phyloP scores from a whole-genome alignment of 2,329 filamentous ascomycete genomes.

The Penicillium occitanis region DNA sequence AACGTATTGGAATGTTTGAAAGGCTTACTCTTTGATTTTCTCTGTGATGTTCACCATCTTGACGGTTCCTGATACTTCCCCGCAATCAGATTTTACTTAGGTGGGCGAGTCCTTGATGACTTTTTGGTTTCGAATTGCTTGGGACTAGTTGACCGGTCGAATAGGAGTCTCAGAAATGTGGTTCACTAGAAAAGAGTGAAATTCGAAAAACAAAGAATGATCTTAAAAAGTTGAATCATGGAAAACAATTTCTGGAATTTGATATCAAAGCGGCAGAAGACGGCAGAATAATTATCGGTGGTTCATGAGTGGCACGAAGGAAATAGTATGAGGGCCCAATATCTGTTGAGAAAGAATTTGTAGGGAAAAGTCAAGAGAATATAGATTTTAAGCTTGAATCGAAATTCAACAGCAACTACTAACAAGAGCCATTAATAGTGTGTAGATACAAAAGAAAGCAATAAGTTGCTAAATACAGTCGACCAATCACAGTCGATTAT shows the following conservation, averaged over 20 bases:
- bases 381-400: not conserved
- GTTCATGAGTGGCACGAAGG: not conserved
- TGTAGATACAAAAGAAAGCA: not conserved
- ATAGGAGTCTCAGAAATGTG: too few relatives aligned
- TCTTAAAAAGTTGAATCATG: not conserved
- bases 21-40: conserved; percentile 96
- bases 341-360: not conserved
- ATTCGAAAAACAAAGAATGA: not conserved
- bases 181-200: not conserved
- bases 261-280: conserved; percentile 19
- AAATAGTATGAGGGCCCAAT: not conserved
- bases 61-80: conserved; percentile 32
- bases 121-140: not conserved
- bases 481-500: not conserved
- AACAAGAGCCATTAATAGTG: not conserved
- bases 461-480: not conserved
- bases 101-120: not conserved
- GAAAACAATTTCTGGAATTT: conserved; percentile 14
- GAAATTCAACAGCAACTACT: not conserved
- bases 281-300: conserved; percentile 15
- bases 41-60: conserved; percentile 99
- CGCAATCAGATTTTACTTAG: conserved; percentile 20
- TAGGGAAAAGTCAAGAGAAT: not conserved
- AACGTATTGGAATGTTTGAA: conserved; percentile 4
- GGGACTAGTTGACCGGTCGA: too few relatives aligned